These are phyloP conservation scores for Effrenium voratum DNA, from an alignment of 73 alveolate genomes.

Conservation along the genomic window DNA sequence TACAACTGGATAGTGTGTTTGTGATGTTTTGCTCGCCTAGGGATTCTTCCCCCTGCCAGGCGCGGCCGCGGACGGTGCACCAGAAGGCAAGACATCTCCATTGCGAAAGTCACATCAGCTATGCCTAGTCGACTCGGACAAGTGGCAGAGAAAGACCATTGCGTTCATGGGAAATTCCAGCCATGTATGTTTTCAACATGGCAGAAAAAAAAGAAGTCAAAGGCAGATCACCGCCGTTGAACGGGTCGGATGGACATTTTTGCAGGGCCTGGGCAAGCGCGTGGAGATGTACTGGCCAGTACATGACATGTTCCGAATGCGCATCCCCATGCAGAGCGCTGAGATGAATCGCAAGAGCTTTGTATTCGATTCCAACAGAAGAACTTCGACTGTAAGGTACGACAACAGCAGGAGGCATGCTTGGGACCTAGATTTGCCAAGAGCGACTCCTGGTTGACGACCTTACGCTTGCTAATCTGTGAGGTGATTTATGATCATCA, in stretches of 20 bases:
- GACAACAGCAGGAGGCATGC: conserved; percentile 88
- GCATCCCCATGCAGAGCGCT: conserved; percentile 60
- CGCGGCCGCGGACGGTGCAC: conserved; percentile 82
- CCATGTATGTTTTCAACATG: not conserved
- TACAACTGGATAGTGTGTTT: not conserved
- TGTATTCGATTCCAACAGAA: not conserved
- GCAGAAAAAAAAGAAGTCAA: not conserved
- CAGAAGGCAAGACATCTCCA: conserved; percentile 49
- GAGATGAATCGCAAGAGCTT: not conserved
- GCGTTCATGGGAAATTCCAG: too few relatives aligned
- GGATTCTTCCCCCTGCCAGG: conserved; percentile 4
- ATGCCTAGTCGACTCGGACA: not conserved
- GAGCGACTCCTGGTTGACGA: not conserved
- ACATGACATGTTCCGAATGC: conserved; percentile 55
- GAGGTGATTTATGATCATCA: conserved; percentile 68
- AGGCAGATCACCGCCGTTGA: not conserved
- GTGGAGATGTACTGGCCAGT: conserved; percentile 86
- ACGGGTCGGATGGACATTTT: not conserved
- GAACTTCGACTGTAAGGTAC: not conserved
- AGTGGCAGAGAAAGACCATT: not conserved
- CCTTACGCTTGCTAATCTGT: not conserved
- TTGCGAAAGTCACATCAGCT: not conserved
- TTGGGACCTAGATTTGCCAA: not conserved
- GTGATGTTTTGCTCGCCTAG: too few relatives aligned
- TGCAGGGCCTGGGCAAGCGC: conserved; percentile 92